Evolutionary conservation across 73 alveolate species (phyloP).

Genomic region (Paramecium sexaurelia): DNA sequence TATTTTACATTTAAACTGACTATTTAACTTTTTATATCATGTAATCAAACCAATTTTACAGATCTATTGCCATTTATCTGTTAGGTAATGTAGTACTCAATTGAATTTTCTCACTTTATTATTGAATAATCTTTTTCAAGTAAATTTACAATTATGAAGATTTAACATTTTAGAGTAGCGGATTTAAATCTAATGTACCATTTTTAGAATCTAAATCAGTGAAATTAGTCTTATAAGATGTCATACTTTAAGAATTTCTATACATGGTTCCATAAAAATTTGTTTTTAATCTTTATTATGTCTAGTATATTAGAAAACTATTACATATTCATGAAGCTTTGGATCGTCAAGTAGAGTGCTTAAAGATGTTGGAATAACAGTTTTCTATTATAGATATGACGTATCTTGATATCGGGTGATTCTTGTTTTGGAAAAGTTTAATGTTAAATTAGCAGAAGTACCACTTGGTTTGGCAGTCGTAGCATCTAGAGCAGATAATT

Average conservation of each 20-base stretch:
- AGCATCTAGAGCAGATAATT: background rate
- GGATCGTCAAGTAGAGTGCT: background rate
- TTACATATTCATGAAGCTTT: slow-evolving; percentile 25
- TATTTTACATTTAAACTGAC: background rate
- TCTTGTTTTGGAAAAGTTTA: background rate
- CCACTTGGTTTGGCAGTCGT: background rate
- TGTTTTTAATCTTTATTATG: background rate
- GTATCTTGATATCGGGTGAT: slow-evolving; percentile 9
- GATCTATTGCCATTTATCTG: background rate
- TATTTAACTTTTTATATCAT: background rate
- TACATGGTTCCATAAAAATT: slow-evolving; percentile 9
- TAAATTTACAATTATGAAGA: background rate
- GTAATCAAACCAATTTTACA: background rate
- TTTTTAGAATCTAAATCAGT: slow-evolving; percentile 4
- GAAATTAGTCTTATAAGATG: background rate
- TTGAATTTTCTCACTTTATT: background rate
- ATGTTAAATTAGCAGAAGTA: background rate
- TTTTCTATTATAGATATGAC: background rate
- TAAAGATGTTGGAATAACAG: background rate
- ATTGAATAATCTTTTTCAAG: background rate
- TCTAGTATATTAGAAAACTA: background rate
- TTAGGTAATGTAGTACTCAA: background rate
- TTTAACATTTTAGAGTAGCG: background rate
- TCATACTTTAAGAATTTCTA: slow-evolving; percentile 22
- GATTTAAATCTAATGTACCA: background rate